Percentiles rank a stretch among this genome's conserved stretches.
These are phyloP conservation scores for Crotalaria pallida DNA, from an alignment of 306 rosid species.

Conservation along the genomic window DNA sequence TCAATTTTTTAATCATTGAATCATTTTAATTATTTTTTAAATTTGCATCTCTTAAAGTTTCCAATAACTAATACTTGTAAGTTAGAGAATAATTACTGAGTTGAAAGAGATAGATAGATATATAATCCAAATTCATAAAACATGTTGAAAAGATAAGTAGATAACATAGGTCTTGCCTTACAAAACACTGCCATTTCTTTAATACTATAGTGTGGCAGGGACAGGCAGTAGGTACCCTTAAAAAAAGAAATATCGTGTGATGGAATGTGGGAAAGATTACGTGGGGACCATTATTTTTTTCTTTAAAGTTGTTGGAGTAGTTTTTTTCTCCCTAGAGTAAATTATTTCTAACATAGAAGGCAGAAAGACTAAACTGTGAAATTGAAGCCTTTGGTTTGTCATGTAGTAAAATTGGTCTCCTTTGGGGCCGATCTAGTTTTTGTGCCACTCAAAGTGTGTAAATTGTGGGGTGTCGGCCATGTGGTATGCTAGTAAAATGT, in stretches of 20 bases:
- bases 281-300: conserved; percentile 40
- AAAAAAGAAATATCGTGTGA: conserved; percentile 37
- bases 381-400: conserved; percentile 17
- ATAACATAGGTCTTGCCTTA: background rate
- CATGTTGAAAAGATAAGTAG: background rate
- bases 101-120: no score
- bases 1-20: no score
- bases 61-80: no score
- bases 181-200: no score
- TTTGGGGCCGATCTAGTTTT: background rate
- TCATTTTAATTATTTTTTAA: no score
- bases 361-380: background rate
- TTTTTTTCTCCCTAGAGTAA: background rate
- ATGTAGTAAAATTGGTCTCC: background rate
- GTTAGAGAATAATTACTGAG: no score
- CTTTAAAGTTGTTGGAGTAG: background rate
- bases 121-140: no score
- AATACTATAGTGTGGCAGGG: no score
- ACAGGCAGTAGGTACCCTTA: conserved; percentile 23
- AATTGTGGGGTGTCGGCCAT: conserved; percentile 59
- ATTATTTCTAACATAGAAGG: background rate
- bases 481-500: conserved; percentile 29
- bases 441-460: conserved; percentile 34
- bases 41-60: no score
- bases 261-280: conserved; percentile 39